Base-by-base conservation (phyloP, 306 rosid genomes). In the Sesbania bispinosa region DNA sequence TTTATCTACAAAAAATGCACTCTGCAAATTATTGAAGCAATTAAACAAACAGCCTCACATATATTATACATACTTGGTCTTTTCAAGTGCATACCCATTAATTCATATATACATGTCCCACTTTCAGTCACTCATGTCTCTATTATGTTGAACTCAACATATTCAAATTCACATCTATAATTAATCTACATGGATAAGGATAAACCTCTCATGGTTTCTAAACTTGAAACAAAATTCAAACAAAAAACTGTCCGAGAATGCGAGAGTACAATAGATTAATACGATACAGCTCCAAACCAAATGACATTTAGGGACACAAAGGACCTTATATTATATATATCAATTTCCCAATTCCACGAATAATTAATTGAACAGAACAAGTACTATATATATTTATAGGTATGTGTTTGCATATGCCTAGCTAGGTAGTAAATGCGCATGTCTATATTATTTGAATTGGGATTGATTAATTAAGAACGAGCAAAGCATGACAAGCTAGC, bases 401-500 rank as follows among this genome's bases (percentile, higher is more conserved):
- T 23, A 7, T 45, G 33, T 42, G n/a, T n/a, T n/a, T n/a, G n/a
- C n/a, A n/a, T n/a, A n/a, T n/a, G n/a, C n/a, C n/a, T 47, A 14
- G 3, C 13, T 48, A 35, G 18, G 27, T 36, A 14, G 47, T 39
- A 26, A 39, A 15, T 20, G 24, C 50, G 32, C 65, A 48, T 60
- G 70, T 47, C 52, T 47, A 73, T 65, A 21, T 58, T 52, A 30
- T 71, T 71, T 60, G 57, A 54, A 71, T 21, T 39, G 36, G 13
- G 68, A 48, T 42, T n/a, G 2, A 10, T 51, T 58, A 29, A 51
- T 74, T 24, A 26, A 51, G 67, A 16, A 26, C 42, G 62, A 43
- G 52, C 52, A 81, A 59, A 60, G 32, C n/a, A n/a, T n/a, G 32
- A 55, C 41, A 57, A 80, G 77, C 72, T 36, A 62, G 74, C 24